phyloP scores from a whole-genome alignment of 2,329 filamentous ascomycete genomes.

The Verticillium alfalfae region DNA sequence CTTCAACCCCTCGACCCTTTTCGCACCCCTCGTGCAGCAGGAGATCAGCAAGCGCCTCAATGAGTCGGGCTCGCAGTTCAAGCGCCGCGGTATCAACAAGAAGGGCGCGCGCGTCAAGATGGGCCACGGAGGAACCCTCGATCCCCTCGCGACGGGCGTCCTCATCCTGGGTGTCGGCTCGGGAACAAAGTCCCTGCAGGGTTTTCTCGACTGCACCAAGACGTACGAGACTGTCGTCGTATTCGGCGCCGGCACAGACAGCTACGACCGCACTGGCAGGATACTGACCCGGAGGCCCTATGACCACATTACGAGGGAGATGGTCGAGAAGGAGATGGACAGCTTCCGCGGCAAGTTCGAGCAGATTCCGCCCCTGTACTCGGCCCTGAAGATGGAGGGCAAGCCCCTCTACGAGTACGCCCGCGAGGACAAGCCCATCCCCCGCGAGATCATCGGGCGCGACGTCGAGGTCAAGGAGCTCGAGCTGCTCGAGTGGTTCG shows the following conservation, averaged over 20 bases:
- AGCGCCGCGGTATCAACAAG: constrained; percentile 52
- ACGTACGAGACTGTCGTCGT: constrained; percentile 84
- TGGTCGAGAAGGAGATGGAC: constrained; percentile 70
- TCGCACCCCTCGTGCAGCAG: constrained; percentile 68
- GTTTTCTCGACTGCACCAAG: constrained; percentile 86
- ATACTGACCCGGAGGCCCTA: constrained; percentile 71
- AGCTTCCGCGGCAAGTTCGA: constrained; percentile 77
- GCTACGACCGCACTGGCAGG: constrained; percentile 83
- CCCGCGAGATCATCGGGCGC: constrained; percentile 75
- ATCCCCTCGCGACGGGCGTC: constrained; percentile 89
- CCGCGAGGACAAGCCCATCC: constrained; percentile 79
- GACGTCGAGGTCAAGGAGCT: constrained; percentile 73
- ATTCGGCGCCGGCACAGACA: constrained; percentile 89
- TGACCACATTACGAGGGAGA: constrained; percentile 72
- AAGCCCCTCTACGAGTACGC: constrained; percentile 97
- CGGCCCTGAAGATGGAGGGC: constrained; percentile 85
- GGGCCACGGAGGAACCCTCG: constrained; percentile 91
- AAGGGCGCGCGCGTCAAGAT: constrained; percentile 75
- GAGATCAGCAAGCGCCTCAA: constrained; percentile 50
- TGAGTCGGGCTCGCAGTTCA: constrained; percentile 54
- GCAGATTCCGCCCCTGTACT: constrained; percentile 90
- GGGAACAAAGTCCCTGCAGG: constrained; percentile 75
- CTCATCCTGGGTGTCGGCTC: constrained; percentile 82
- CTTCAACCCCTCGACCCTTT: constrained; percentile 76
- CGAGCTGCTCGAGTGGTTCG: constrained; percentile 78